Base-by-base conservation (phyloP, 805 yeast species). In the Metschnikowia henanensis region DNA sequence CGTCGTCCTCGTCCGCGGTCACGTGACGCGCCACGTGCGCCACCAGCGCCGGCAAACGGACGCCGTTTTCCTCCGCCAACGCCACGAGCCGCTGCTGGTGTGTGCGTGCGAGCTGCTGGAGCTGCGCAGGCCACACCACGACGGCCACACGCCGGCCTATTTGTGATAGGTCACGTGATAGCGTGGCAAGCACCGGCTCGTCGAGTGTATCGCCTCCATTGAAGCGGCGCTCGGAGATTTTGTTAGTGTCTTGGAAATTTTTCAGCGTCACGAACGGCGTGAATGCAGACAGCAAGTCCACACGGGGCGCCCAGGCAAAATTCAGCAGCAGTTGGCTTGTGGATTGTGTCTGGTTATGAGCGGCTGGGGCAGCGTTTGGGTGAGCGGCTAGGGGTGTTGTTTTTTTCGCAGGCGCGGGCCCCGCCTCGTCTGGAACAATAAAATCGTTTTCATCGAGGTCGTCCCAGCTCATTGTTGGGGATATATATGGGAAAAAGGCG, bases 161-260 rank as follows among this genome's bases (percentile, higher is more conserved):
- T 40, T 66, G 69, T 4, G 52, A 38, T 15, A 70, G 45, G 47
- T 71, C 76, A 42, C 75, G 53, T 23, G 57, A 56, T 49, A 83
- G 61, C 0, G 90, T 83, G 25, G 71, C 65, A 56, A 68, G 58
- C 7, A 83, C 83, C 0, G 89, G 87, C 62, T 83, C 90, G 56
- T 84, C 88, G 10, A 83, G 63, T 2, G 90, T 83, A 56, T 83
- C 85, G 22, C 87, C 86, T 2, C 89, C 89, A 17, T 80, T 59
- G 56, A 74, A 81, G 49, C 77, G 82, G 37, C 79, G 66, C 56
- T 79, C 83, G 35, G 58, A 54, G 30, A 68, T 55, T 29, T 54
- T 45, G 41, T 42, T 46, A 25, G 36, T 31, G 8, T 41, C 38
- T 40, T 41, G 51, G 22, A 52, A 49, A 8, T 42, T 35, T n/a